Base-by-base conservation (phyloP, 1,284 basidiomycete species). In the Boletus smithii region DNA sequence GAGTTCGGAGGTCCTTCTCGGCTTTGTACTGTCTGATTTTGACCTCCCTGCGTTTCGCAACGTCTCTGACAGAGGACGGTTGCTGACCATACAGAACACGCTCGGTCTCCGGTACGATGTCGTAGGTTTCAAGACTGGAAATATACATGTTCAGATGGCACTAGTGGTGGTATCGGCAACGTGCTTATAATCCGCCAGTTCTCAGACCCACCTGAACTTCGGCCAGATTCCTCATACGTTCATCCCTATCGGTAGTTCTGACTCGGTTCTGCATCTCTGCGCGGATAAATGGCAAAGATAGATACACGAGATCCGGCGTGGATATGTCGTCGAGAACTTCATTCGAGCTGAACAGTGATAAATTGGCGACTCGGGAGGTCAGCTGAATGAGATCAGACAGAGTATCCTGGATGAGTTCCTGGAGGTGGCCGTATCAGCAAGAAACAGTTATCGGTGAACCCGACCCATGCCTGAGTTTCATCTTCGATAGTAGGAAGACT, bases 11-110 rank as follows among this genome's bases (percentile, higher is more conserved):
- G 44, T 90, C 85, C 66, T 90, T 95, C 67, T 95, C 91, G 46
- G 81, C 77, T 65, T 83, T 83, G 66, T 83, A 95, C 62, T 94
- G 92, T 51, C 79, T 81, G 54, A 97, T 95, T 72, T 95, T 97
- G 31, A 84, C 66, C 52, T 95, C 91, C 54, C 94, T 72, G 46
- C 86, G 76, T 61, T 76, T 77, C 0, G 80, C 76, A 14, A 85
- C 78, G 67, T 95, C 88, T 22, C 67, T 66, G 17, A 85, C 68
- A 6, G 71, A 61, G 1, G 76, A 72, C 2, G 75, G 55, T 39
- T 73, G 70, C 41, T 73, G 72, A 31, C 67, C 69, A 54, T 82
- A 77, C 7, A 88, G 62, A 14, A 63, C 70, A 43, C 76, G 76
- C 55, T 91, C 86, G 3, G 76, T 73, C 17, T 78, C 73, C 0